Conservation (phyloP, 164 flowering plant genomes). For the Houttuynia cordata region DNA sequence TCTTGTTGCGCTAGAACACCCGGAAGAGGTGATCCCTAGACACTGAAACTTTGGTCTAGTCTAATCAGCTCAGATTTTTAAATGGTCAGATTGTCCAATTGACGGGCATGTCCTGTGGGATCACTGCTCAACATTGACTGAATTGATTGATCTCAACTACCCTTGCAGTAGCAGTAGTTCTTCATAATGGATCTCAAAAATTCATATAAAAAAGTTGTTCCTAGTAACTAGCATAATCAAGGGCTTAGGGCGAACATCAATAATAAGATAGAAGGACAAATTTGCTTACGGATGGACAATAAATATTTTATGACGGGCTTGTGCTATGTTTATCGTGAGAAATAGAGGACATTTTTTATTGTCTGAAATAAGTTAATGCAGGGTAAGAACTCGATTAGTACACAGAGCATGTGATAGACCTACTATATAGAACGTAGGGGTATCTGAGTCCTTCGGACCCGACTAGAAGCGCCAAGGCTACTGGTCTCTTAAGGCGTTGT, state of each 20-base stretch:
- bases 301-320: too few species aligned
- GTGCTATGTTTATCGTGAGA: too few species aligned
- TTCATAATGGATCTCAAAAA: too few species aligned
- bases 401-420: not conserved
- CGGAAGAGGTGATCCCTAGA: not conserved
- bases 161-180: not conserved
- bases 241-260: too few species aligned
- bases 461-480: too few species aligned
- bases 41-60: not conserved
- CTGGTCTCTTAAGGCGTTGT: not conserved
- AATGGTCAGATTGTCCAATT: not conserved
- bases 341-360: too few species aligned
- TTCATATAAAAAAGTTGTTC: too few species aligned
- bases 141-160: not conserved
- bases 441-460: not conserved
- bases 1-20: not conserved
- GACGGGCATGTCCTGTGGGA: not conserved
- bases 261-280: too few species aligned
- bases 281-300: too few species aligned
- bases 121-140: not conserved
- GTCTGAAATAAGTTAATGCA: too few species aligned
- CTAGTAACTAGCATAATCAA: too few species aligned
- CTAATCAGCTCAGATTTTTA: conserved; percentile 1
- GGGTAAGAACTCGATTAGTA: too few species aligned
- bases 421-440: not conserved